A percentile compares a stretch with the other conserved stretches of the same genome.
These are phyloP conservation scores for Epithemia pelagica DNA, from an alignment of 108 stramenopile genomes.

Conservation along the genomic window DNA sequence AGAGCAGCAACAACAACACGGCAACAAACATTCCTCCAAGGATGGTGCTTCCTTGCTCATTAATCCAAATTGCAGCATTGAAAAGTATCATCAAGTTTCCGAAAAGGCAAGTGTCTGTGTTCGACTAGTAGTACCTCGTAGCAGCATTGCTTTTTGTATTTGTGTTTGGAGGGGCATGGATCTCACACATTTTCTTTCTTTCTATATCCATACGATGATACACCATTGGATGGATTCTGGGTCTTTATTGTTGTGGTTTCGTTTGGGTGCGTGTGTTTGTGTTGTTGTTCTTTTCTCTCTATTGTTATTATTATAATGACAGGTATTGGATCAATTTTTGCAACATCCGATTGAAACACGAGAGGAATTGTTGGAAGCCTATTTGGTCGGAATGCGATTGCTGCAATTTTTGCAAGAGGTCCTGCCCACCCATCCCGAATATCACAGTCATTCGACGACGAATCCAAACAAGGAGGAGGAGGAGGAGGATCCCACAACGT, in stretches of 20 bases:
- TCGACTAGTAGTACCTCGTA: too few species aligned
- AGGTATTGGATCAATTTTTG: conserved; percentile 47
- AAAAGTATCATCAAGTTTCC: conserved; percentile 37
- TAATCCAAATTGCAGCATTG: conserved; percentile 24
- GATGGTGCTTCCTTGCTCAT: conserved; percentile 26
- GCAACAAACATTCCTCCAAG: too few species aligned
- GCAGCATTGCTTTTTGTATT: too few species aligned
- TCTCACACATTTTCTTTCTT: too few species aligned
- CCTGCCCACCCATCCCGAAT: conserved; percentile 37
- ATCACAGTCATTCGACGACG: conserved; percentile 12
- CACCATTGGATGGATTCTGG: background rate
- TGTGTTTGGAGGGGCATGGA: too few species aligned
- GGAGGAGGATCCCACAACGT: too few species aligned
- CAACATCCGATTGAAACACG: conserved; percentile 13
- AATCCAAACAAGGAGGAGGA: too few species aligned
- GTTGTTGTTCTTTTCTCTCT: background rate
- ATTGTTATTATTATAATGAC: background rate
- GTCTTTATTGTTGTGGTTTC: conserved; percentile 1
- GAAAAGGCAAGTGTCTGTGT: conserved; percentile 23
- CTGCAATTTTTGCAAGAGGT: conserved; percentile 36
- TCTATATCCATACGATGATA: background rate
- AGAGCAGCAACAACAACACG: conserved; percentile 16
- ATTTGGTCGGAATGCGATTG: conserved; percentile 39
- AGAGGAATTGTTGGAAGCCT: conserved; percentile 28
- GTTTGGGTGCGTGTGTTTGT: background rate